phyloP scores from a whole-genome alignment of 768 basidiomycete genomes.

The Epithele typhae region DNA sequence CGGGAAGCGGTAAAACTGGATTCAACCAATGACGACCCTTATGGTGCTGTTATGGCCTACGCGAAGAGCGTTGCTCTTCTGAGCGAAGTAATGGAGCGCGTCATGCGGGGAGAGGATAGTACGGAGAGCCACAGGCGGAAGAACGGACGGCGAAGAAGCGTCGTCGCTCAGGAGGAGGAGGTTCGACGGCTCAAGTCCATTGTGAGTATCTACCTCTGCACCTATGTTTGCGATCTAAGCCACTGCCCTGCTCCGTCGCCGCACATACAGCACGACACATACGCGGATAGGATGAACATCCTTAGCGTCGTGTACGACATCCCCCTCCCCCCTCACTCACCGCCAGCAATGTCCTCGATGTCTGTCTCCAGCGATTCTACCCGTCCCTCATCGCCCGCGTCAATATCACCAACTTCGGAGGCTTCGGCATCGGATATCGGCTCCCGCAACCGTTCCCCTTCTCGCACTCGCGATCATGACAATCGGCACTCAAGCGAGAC shows the following conservation, averaged over 20 bases:
- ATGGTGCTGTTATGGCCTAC: slow-evolving; percentile 87
- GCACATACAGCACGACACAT: slow-evolving; percentile 79
- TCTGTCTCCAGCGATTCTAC: slow-evolving; percentile 48
- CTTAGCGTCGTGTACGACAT: slow-evolving; percentile 87
- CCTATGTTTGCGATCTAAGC: not conserved
- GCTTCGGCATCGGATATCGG: slow-evolving; percentile 27
- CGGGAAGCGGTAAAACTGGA: slow-evolving; percentile 88
- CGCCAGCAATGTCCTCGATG: slow-evolving; percentile 40
- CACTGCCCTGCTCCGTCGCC: not conserved
- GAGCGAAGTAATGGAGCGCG: slow-evolving; percentile 90
- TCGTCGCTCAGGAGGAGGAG: slow-evolving; percentile 91
- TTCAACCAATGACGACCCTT: slow-evolving; percentile 82
- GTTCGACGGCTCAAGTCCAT: slow-evolving; percentile 82
- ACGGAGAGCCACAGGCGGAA: slow-evolving; percentile 56
- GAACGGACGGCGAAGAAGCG: slow-evolving; percentile 64
- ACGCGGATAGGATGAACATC: slow-evolving; percentile 92
- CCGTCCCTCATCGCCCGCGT: slow-evolving; percentile 44
- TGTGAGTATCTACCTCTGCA: slow-evolving; percentile 42
- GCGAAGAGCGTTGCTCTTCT: slow-evolving; percentile 81
- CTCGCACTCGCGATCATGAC: slow-evolving; percentile 13
- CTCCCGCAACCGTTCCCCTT: slow-evolving; percentile 24
- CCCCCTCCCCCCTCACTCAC: slow-evolving; percentile 67
- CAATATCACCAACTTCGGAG: slow-evolving; percentile 49
- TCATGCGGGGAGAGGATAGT: slow-evolving; percentile 79
- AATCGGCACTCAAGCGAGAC: slow-evolving; percentile 20